phyloP scores from a whole-genome alignment of 2,329 filamentous ascomycete species.

The Falciphora oryzae region DNA sequence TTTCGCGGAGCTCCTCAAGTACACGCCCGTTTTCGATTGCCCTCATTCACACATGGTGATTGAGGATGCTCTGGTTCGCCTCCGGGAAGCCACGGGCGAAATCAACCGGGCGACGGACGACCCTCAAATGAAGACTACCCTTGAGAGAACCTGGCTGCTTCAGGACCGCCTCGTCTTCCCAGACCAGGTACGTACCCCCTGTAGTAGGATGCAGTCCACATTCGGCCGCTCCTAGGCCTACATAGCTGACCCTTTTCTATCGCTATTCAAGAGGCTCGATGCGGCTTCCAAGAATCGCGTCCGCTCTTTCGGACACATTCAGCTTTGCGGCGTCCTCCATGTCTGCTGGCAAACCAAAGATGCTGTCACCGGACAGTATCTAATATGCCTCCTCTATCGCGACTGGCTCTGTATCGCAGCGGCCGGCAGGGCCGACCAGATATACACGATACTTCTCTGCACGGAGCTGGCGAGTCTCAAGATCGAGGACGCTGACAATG shows the following conservation, averaged over 20 bases:
- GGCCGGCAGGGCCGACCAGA: slow-evolving; percentile 55
- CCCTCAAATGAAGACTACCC: slow-evolving; percentile 57
- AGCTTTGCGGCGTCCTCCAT: slow-evolving; percentile 77
- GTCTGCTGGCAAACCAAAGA: slow-evolving; percentile 72
- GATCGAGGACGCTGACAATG: slow-evolving; percentile 69
- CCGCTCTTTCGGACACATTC: slow-evolving; percentile 72
- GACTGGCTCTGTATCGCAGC: slow-evolving; percentile 73
- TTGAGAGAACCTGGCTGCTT: slow-evolving; percentile 79
- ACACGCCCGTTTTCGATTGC: slow-evolving; percentile 80
- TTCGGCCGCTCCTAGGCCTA: no score
- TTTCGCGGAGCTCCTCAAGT: slow-evolving; percentile 75
- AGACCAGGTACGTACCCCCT: slow-evolving; percentile 52
- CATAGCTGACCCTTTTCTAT: slow-evolving; percentile 5
- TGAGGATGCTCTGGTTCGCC: slow-evolving; percentile 62
- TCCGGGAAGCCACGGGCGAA: slow-evolving; percentile 69
- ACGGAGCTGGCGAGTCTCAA: slow-evolving; percentile 61
- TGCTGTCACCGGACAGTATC: slow-evolving; percentile 68
- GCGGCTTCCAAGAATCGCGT: slow-evolving; percentile 58
- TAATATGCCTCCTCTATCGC: slow-evolving; percentile 80
- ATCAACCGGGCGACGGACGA: slow-evolving; percentile 85
- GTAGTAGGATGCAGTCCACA: no score
- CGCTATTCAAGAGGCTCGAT: slow-evolving; percentile 37
- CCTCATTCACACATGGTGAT: slow-evolving; percentile 77
- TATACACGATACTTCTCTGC: slow-evolving; percentile 70
- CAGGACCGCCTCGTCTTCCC: slow-evolving; percentile 76